Base-by-base conservation (phyloP, 352 stramenopile species). In the Saprolegnia parasitica region DNA sequence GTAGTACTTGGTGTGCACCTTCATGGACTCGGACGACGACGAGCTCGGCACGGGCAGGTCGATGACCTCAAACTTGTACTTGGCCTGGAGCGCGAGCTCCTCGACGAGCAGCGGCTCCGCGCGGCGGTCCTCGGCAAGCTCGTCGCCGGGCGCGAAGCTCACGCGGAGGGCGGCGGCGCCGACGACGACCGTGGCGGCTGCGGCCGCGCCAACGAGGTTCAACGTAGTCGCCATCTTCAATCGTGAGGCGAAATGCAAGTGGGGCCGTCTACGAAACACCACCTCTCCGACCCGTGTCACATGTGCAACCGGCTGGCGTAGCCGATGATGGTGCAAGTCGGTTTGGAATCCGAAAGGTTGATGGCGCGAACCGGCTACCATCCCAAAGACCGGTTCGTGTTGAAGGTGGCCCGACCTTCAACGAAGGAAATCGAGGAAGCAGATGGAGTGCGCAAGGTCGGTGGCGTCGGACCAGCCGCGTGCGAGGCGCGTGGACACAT, bases 1-100 rank as follows among this genome's bases (percentile, higher is more conserved):
- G 21, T 52, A 70, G 29, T 21, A 58, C 29, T 70, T 39, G 18
- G 63, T 70, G 54, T 70, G 55, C 8, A 70, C 35, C 24, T 55
- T 55, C n/a, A 55, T 29, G 2, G 47, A 5, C n/a, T 29, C 24
- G n/a, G 47, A 55, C 47, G 23, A n/a, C 50, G 39, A 18, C 13
- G 9, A 35, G 26, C 62, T 16, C 37, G 13, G n/a, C 15, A 37
- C 35, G 26, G 20, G 23, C 0, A 68, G 20, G 62, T 68, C 47
- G 26, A 56, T 29, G 46, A 58, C 29, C 13, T 68, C 62, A 15
- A 39, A 45, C 26, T 68, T 57, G 32, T 40, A 68, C 16, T n/a
- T n/a, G 18, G 54, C 56, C 18, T 57, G n/a, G 10, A 68, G n/a
- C 20, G 46, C 62, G 23, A 68, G 9, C 32, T 68, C 62, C 6